Evolutionary conservation across 768 basidiomycete species (phyloP), one percentile per base, ranked within the genome.

Genomic region (Boletus rubroflammeus): DNA sequence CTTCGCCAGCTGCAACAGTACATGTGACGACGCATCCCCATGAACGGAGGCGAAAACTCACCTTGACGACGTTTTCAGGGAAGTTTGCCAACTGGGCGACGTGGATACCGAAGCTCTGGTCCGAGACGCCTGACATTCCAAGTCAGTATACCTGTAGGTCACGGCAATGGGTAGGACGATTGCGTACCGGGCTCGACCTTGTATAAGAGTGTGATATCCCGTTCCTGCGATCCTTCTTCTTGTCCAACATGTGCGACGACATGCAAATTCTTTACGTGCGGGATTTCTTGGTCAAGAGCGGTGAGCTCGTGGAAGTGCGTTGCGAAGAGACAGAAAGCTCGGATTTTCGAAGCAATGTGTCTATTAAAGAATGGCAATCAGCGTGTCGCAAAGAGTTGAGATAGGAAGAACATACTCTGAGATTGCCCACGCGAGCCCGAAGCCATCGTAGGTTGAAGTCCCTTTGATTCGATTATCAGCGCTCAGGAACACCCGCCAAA

Each of bases 261-360:
- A 65, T 98, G 95, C 31, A 98, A 70, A 68, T 98, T 99, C 71
- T 91, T 91, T 50, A 99, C 93, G 58, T 94, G 88, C 0, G 80
- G 57, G 21, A 94, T 76, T 67, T 94, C 82, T 71, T 96, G 88
- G 58, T 94, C 88, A 21, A 99, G 79, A 0, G 89, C 85, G 0
- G 97, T 98, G 34, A 99, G 78, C 67, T 99, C 97, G 71, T 98
- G 96, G 73, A 98, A 99, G 68, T 98, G 96, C 0, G 97, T 97
- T 0, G 97, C 96, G 65, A 99, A 99, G 7, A 98, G 77, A 66
- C 94, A 96, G 72, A 97, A 97, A 2, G 92, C 90, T 59, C 88
- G 86, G 34, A 98, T 95, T 57, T 90, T 77, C 4, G 89, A 90
- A 1, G 94, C 95, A 55, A 99, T 96, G 63, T 97, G 86, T 68